These are phyloP conservation scores for Calonectria multiphialidica DNA, from an alignment of 2,329 filamentous ascomycete species.

Conservation along the genomic window DNA sequence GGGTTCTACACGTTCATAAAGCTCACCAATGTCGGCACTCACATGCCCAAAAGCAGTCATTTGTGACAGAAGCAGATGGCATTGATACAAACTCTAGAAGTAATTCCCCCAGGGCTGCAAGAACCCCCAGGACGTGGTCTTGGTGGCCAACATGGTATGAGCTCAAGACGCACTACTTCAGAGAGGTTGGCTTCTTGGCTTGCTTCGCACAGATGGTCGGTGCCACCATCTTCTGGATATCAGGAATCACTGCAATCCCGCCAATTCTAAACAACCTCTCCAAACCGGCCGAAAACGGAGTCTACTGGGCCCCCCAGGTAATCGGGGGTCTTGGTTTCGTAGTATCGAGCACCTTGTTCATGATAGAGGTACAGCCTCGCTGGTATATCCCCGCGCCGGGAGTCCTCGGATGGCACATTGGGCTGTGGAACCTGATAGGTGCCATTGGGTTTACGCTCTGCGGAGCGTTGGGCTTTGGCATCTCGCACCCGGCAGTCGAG, in stretches of 20 bases:
- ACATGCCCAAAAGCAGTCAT: constrained; percentile 39
- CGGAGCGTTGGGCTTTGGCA: constrained; percentile 66
- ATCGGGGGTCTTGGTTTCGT: constrained; percentile 74
- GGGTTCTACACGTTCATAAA: constrained; percentile 25
- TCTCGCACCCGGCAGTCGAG: constrained; percentile 44
- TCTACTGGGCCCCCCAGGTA: constrained; percentile 72
- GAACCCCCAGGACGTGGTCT: constrained; percentile 57
- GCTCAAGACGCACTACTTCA: constrained; percentile 68
- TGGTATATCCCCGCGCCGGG: constrained; percentile 71
- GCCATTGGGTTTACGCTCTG: constrained; percentile 73
- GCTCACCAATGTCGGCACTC: constrained; percentile 42
- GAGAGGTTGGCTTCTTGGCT: constrained; percentile 69
- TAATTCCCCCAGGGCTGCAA: background rate
- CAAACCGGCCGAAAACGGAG: constrained; percentile 54
- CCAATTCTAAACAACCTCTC: constrained; percentile 60
- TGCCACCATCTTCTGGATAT: constrained; percentile 74
- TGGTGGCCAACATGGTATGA: constrained; percentile 72
- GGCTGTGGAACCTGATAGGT: constrained; percentile 74
- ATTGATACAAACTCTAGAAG: background rate
- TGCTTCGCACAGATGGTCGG: constrained; percentile 67
- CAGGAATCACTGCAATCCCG: constrained; percentile 71
- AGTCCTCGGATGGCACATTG: constrained; percentile 76
- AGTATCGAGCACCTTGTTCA: constrained; percentile 69
- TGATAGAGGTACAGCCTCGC: constrained; percentile 73
- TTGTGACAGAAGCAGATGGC: constrained; percentile 27